These are phyloP conservation scores for Trametes cubensis DNA, from an alignment of 768 basidiomycete species.

Conservation along the genomic window DNA sequence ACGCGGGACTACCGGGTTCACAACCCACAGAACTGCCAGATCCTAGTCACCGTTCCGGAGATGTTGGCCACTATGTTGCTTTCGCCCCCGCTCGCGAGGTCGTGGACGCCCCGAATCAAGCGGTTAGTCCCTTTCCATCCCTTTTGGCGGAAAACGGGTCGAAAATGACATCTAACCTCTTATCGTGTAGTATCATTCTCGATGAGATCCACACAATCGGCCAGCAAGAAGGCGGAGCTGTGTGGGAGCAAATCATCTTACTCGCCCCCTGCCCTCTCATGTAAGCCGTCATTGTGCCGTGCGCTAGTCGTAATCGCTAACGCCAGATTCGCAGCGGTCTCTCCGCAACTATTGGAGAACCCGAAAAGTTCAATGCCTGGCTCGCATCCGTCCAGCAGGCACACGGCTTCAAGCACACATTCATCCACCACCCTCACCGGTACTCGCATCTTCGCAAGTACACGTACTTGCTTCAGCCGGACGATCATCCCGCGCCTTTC, in stretches of 20 bases:
- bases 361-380: slow-evolving; percentile 68
- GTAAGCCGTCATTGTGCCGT: slow-evolving; percentile 40
- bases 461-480: slow-evolving; percentile 47
- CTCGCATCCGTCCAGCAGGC: slow-evolving; percentile 60
- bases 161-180: not conserved
- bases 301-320: not conserved
- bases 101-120: slow-evolving; percentile 66
- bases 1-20: slow-evolving; percentile 66
- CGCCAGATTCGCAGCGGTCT: slow-evolving; percentile 52
- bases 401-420: slow-evolving; percentile 59
- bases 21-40: slow-evolving; percentile 68
- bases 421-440: slow-evolving; percentile 66
- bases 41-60: slow-evolving; percentile 75
- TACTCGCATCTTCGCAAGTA: slow-evolving; percentile 78
- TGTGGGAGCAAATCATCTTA: slow-evolving; percentile 77
- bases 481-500: slow-evolving; percentile 34
- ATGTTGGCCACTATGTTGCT: slow-evolving; percentile 70
- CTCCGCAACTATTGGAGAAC: slow-evolving; percentile 70
- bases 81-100: slow-evolving; percentile 61
- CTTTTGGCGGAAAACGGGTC: too few species aligned
- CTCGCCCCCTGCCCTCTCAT: slow-evolving; percentile 74
- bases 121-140: slow-evolving; percentile 39
- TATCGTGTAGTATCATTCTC: slow-evolving; percentile 63
- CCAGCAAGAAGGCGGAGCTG: slow-evolving; percentile 66
- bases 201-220: slow-evolving; percentile 73